Evolutionary conservation across 306 rosid species (phyloP).

Genomic region (Malus orientalis): DNA sequence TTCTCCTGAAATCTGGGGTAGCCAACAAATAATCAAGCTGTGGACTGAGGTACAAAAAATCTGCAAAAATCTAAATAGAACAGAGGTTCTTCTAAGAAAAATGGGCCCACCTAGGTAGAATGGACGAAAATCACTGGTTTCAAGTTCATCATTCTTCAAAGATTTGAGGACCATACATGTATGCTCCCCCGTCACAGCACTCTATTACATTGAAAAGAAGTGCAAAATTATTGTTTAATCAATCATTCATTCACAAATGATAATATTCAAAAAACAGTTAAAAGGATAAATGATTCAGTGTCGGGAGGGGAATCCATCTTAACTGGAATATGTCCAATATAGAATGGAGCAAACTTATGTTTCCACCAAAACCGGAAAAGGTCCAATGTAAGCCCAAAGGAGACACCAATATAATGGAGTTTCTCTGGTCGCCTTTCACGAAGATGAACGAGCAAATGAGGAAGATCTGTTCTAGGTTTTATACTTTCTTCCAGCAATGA

Average conservation of each 20-base stretch:
- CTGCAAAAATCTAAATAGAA: background rate
- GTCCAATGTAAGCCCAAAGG: constrained; percentile 90
- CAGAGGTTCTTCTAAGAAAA: constrained; percentile 5
- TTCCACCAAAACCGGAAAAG: constrained; percentile 91
- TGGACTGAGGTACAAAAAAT: background rate
- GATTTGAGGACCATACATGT: constrained; percentile 85
- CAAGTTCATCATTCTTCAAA: constrained; percentile 81
- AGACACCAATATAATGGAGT: constrained; percentile 92
- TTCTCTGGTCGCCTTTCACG: constrained; percentile 85
- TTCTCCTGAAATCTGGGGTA: constrained; percentile 62
- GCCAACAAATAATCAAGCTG: constrained; percentile 18
- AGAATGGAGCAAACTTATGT: constrained; percentile 87
- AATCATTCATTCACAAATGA: background rate
- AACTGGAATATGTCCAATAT: constrained; percentile 94
- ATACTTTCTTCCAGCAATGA: constrained; percentile 79
- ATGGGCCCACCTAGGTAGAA: constrained; percentile 61
- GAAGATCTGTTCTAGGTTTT: constrained; percentile 79
- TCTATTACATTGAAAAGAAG: constrained; percentile 34
- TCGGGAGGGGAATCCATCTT: constrained; percentile 28
- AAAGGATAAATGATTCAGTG: background rate
- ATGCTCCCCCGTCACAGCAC: constrained; percentile 85
- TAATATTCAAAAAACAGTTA: background rate
- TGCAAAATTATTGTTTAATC: constrained; percentile 4
- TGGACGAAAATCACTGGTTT: constrained; percentile 56
- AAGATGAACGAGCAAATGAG: constrained; percentile 80